Conservation (phyloP, 768 basidiomycete species). For the Lentinula lateritia region DNA sequence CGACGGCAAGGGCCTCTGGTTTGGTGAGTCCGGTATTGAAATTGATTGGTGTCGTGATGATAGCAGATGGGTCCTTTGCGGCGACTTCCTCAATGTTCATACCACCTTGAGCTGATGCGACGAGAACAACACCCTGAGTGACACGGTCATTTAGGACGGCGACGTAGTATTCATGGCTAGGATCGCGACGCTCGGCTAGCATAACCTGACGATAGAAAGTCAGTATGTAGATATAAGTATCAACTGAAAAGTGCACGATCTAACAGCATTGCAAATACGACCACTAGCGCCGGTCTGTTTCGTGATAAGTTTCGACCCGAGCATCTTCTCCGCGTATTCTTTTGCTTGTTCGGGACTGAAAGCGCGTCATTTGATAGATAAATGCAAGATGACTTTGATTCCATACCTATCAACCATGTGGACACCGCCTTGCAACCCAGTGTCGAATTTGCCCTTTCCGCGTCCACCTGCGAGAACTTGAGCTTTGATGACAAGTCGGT, state of each 20-base stretch:
- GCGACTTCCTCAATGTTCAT: conserved; percentile 99
- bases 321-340: conserved; percentile 87
- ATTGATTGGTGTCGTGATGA: conserved; percentile 91
- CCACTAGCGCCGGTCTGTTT: conserved; percentile 96
- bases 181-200: conserved; percentile 92
- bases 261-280: conserved; percentile 89
- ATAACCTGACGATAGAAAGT: conserved; percentile 61
- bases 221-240: background rate
- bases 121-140: conserved; percentile 84
- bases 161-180: conserved; percentile 96
- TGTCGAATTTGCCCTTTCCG: conserved; percentile 96
- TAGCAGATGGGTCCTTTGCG: conserved; percentile 88
- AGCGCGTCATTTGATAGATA: background rate
- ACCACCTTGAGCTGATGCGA: conserved; percentile 90
- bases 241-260: conserved; percentile 20
- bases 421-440: conserved; percentile 95
- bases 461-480: conserved; percentile 98
- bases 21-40: conserved; percentile 77
- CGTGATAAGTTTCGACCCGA: conserved; percentile 92
- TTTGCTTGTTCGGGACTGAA: conserved; percentile 80
- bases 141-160: conserved; percentile 95
- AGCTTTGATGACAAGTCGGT: conserved; percentile 93
- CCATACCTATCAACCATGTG: conserved; percentile 83
- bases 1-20: conserved; percentile 66
- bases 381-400: background rate